Conservation (phyloP, 1,139 yeast species). For the Pichiaceae sp. region DNA sequence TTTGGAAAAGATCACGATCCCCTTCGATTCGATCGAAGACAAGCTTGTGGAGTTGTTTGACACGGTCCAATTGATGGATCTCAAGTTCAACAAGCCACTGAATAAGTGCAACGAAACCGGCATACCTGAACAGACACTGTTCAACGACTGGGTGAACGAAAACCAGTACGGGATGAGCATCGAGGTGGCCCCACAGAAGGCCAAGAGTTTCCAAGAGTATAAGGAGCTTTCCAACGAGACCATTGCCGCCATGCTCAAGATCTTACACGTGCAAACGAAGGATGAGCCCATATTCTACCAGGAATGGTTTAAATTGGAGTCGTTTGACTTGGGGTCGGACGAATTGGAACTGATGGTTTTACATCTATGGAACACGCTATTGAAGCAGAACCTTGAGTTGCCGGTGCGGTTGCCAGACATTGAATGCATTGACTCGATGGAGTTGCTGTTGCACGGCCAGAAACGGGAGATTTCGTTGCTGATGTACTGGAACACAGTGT, state of each 20-base stretch:
- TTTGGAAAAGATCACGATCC: slow-evolving; percentile 14
- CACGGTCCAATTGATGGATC: slow-evolving; percentile 9
- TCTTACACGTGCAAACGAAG: neutral
- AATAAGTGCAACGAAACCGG: neutral
- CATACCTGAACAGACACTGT: slow-evolving; percentile 7
- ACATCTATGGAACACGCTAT: slow-evolving; percentile 12
- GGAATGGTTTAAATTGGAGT: slow-evolving; percentile 17
- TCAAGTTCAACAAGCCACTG: slow-evolving; percentile 1
- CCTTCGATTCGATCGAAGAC: slow-evolving; percentile 5
- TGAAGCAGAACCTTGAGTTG: slow-evolving; percentile 5
- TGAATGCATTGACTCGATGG: slow-evolving; percentile 10
- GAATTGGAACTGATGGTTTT: slow-evolving; percentile 3
- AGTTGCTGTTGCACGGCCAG: slow-evolving; percentile 11
- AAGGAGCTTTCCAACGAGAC: slow-evolving; percentile 8
- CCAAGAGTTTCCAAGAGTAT: slow-evolving; percentile 12
- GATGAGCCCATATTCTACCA: slow-evolving; percentile 12
- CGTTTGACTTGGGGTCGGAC: slow-evolving; percentile 5
- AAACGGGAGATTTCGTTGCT: slow-evolving; percentile 4
- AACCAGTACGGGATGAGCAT: slow-evolving; percentile 12
- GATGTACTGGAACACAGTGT: slow-evolving; percentile 14
- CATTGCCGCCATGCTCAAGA: slow-evolving; percentile 25
- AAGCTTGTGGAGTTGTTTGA: slow-evolving; percentile 5
- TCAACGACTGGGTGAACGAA: slow-evolving; percentile 9
- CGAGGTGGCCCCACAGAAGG: slow-evolving; percentile 21
- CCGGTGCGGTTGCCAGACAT: slow-evolving; percentile 10